Evolutionary conservation across 352 stramenopile genomes (phyloP).

Genomic region (Globisporangium echinulatum): DNA sequence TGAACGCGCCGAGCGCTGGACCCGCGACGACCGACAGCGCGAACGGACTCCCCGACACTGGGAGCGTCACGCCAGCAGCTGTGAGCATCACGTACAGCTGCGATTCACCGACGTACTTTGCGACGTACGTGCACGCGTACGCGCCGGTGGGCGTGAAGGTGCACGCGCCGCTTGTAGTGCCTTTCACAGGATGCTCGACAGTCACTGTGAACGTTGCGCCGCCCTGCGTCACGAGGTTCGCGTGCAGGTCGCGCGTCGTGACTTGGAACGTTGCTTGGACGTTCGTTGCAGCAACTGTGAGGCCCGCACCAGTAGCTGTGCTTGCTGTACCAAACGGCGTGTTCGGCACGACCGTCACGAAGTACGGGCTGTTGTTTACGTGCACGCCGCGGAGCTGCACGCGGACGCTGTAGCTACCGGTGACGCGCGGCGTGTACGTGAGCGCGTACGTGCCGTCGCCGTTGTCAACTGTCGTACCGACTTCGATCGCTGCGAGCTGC

Average conservation of each 20-base stretch:
- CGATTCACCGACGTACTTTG: constrained; percentile 31
- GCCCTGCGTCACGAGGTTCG: constrained; percentile 41
- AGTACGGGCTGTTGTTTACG: constrained; percentile 61
- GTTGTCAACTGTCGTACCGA: constrained; percentile 32
- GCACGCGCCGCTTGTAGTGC: constrained; percentile 35
- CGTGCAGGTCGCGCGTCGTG: constrained; percentile 42
- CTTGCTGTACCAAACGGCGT: constrained; percentile 33
- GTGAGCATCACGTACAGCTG: constrained; percentile 33
- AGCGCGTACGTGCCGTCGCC: constrained; percentile 42
- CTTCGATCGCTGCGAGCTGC: constrained; percentile 18
- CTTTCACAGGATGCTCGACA: constrained; percentile 28
- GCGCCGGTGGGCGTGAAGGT: constrained; percentile 44
- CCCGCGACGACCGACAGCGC: constrained; percentile 38
- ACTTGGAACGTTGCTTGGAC: constrained; percentile 56
- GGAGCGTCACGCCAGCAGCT: constrained; percentile 7
- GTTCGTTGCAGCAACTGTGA: constrained; percentile 38
- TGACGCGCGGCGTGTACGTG: constrained; percentile 36
- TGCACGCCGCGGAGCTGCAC: constrained; percentile 31
- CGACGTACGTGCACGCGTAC: constrained; percentile 58
- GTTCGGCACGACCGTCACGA: constrained; percentile 42
- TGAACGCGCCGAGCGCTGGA: constrained; percentile 36
- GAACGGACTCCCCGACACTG: constrained; percentile 49
- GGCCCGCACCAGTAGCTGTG: constrained; percentile 26
- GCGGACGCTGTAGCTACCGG: constrained; percentile 39
- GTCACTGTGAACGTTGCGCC: constrained; percentile 31